Conservation (phyloP, 2,329 filamentous ascomycete species). For the Microdochium trichocladiopsis region DNA sequence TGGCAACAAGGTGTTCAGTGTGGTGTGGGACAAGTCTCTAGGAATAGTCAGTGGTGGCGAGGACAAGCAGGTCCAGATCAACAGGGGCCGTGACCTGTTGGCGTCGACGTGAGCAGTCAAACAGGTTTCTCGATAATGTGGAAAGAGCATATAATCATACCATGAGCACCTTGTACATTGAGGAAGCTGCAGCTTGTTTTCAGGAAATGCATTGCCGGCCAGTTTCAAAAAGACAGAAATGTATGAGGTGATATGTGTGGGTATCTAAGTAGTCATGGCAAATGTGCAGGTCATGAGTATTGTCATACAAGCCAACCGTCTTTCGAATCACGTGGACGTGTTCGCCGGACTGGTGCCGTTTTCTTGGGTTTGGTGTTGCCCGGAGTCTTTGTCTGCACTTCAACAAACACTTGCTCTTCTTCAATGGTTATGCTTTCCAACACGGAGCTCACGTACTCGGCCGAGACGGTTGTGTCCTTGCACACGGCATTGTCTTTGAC, state of each 20-base stretch:
- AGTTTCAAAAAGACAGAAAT: too few species aligned
- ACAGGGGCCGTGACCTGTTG: conserved; percentile 55
- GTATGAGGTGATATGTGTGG: too few species aligned
- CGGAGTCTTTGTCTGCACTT: background rate
- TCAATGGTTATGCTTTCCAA: background rate
- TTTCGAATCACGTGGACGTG: background rate
- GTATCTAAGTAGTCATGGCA: background rate
- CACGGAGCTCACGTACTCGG: background rate
- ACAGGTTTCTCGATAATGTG: too few species aligned
- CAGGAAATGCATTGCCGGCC: too few species aligned
- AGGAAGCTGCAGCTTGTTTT: too few species aligned
- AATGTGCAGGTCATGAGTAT: background rate
- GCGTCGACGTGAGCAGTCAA: conserved; percentile 2
- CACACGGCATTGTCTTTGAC: conserved; percentile 12
- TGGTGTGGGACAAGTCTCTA: conserved; percentile 77
- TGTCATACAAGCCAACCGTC: background rate
- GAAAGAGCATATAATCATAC: too few species aligned
- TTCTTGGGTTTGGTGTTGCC: background rate
- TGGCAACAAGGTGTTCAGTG: conserved; percentile 82
- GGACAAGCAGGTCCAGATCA: conserved; percentile 92
- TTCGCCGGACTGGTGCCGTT: background rate
- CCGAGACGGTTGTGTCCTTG: background rate
- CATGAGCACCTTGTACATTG: too few species aligned
- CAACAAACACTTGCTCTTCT: background rate
- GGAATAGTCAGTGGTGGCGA: conserved; percentile 90